Evolutionary conservation across 257 asterid genomes (phyloP).

Genomic region (Capsicum chinense): DNA sequence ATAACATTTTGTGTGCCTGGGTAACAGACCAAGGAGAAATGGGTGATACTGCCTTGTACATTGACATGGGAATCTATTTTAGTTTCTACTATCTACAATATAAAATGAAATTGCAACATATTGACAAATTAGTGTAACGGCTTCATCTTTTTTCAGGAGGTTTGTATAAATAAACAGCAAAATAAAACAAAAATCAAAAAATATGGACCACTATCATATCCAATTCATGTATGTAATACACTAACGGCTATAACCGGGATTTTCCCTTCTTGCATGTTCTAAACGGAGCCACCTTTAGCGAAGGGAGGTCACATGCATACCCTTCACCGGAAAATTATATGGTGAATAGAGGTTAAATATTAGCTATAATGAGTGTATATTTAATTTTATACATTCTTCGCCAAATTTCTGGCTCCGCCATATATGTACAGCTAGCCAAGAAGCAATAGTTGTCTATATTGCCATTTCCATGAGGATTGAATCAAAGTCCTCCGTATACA

Average conservation of each 20-base stretch:
- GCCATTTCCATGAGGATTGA: background rate
- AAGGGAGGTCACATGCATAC: too few relatives aligned
- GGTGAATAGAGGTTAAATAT: too few relatives aligned
- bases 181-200: background rate
- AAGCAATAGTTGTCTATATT: background rate
- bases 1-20: background rate
- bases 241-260: background rate
- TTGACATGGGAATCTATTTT: background rate
- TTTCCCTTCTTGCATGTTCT: background rate
- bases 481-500: too few relatives aligned
- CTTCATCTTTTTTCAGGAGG: background rate
- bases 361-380: too few relatives aligned
- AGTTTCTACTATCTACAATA: background rate
- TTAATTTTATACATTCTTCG: too few relatives aligned
- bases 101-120: background rate
- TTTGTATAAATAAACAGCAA: background rate
- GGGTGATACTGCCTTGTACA: background rate
- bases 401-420: too few relatives aligned
- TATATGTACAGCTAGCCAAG: too few relatives aligned
- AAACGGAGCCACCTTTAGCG: background rate
- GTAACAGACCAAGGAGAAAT: background rate
- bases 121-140: conserved; percentile 21
- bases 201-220: background rate
- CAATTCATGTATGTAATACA: background rate
- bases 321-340: too few relatives aligned